Percentiles rank a stretch among this genome's conserved stretches.
Conservation (phyloP, 73 alveolate species). For the Diophrys sp. region DNA sequence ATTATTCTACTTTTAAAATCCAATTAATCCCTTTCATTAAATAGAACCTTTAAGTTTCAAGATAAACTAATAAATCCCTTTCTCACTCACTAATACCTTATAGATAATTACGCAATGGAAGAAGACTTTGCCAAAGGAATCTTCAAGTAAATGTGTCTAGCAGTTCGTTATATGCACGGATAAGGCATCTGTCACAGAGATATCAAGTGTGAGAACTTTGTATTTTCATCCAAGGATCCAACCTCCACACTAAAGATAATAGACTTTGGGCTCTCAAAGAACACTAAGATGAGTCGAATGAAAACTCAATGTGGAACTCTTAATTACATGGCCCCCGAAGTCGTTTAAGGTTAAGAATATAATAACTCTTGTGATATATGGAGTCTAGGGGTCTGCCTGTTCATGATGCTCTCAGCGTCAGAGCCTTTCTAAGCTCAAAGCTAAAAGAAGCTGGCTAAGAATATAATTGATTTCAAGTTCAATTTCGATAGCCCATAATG, state of each 20-base stretch:
- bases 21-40: not conserved
- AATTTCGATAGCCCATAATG: not conserved
- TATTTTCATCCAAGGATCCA: not conserved
- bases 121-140: not conserved
- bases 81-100: no score
- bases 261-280: not conserved
- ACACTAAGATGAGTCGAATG: not conserved
- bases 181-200: conserved; percentile 1
- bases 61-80: no score
- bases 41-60: not conserved
- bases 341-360: conserved; percentile 34
- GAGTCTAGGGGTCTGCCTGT: conserved; percentile 48
- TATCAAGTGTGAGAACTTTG: not conserved
- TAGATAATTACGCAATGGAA: no score
- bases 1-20: not conserved
- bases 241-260: not conserved
- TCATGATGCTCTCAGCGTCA: conserved; percentile 26
- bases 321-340: conserved; percentile 49
- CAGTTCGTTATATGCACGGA: not conserved
- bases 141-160: not conserved
- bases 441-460: not conserved
- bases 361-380: conserved; percentile 48
- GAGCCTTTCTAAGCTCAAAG: not conserved
- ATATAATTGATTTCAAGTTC: no score
- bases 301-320: conserved; percentile 34